Evolutionary conservation across 2,329 filamentous ascomycete genomes (phyloP).

Genomic region (Coniochaeta hoffmannii): DNA sequence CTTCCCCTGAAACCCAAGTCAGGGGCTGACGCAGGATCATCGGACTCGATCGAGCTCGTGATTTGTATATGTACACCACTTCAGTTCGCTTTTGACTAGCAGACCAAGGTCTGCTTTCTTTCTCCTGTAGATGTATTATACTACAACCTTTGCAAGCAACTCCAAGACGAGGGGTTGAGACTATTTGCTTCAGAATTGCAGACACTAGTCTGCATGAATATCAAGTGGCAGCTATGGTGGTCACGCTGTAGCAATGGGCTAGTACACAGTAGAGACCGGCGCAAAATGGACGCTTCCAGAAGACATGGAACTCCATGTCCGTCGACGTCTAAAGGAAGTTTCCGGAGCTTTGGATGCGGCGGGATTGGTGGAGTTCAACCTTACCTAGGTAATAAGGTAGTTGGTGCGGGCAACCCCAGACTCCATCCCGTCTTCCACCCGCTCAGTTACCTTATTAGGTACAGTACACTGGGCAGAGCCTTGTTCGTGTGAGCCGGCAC

Average conservation of each 20-base stretch:
- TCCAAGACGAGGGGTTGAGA: background rate
- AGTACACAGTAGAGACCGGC: too few relatives aligned
- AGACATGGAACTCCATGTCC: too few relatives aligned
- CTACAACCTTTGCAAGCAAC: background rate
- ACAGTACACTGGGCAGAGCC: too few relatives aligned
- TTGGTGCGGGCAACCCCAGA: too few relatives aligned
- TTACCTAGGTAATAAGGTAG: too few relatives aligned
- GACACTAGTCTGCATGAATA: too few relatives aligned
- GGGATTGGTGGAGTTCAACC: background rate
- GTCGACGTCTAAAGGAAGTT: background rate
- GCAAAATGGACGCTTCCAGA: too few relatives aligned
- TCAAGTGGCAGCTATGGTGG: too few relatives aligned
- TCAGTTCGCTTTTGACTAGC: background rate
- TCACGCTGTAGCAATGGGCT: too few relatives aligned
- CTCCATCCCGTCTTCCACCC: too few relatives aligned
- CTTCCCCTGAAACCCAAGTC: constrained; percentile 7
- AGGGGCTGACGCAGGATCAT: background rate
- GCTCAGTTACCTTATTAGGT: too few relatives aligned
- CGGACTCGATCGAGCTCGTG: background rate
- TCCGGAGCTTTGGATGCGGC: background rate
- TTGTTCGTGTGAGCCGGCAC: background rate
- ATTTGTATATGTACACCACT: background rate
- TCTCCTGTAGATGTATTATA: background rate
- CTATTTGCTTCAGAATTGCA: too few relatives aligned
- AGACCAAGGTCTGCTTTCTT: background rate